Evolutionary conservation across 148 eudicot genomes (phyloP), one percentile per base, ranked within the genome.

Genomic region (Nyssa sinensis): DNA sequence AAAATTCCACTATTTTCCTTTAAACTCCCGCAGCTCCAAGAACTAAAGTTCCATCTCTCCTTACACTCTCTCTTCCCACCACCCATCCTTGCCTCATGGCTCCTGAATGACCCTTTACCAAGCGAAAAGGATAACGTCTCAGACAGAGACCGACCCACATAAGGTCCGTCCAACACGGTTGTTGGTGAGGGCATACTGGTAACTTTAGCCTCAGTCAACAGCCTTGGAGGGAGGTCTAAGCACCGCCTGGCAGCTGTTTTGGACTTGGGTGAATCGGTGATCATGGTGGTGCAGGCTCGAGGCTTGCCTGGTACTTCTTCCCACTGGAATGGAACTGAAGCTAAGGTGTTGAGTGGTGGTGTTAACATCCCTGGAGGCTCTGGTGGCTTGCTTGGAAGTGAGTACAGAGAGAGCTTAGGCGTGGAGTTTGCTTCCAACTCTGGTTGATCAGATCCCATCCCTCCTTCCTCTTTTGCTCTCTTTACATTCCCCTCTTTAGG

Each of bases 241-340:
- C 85, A 81, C 83, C 92, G n/a, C n/a, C 19, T 86, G 0, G 74
- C 90, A 4, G n/a, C n/a, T n/a, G 80, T 80, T 77, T 79, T 94
- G 74, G 91, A 84, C 88, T 86, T 92, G 21, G 71, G 59, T 17
- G 75, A 77, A 58, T 67, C 68, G 57, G 13, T 24, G 69, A 27
- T 13, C 63, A 11, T 0, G 73, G 70, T 60, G 60, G 76, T 2
- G 55, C 32, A 32, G 64, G 67, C 32, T 32, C 84, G 83, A 14
- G 98, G 94, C 83, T 83, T 77, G 4, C 97, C 98, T 1, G 98
- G 98, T 0, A 79, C 96, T 67, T 92, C 98, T 73, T 94, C 98
- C 98, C 98, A 94, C 10, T 63, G 61, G 75, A 94, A 94, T 0
- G 98, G 98, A n/a, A 94, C 57, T 3, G 97, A 84, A 2, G 74